Base-by-base conservation (phyloP, 164 flowering plant species). In the Piper betle region DNA sequence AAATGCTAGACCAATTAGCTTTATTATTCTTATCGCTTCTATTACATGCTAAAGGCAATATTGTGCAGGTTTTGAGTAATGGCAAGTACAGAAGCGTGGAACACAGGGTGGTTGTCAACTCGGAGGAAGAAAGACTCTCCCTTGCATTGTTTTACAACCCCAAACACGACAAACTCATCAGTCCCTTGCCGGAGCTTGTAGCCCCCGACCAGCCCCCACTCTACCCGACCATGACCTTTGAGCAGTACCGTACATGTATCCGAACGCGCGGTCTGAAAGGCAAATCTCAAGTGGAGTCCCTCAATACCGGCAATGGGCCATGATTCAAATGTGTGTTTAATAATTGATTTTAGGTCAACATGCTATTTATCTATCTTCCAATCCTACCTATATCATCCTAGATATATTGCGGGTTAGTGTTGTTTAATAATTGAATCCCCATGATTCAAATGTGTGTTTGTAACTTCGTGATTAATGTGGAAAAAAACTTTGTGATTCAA, bases 131-230 rank as follows among this genome's bases (percentile, higher is more conserved):
- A 37, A 64, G 94, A 0, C 71, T 83, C 4, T 89, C 96, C 0
- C 68, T 86, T 0, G 94, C 96, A 5, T 77, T 83, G 53, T 89
- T 89, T 77, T 86, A 81, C 65, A 89, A 89, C 62, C 96, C 96
- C 0, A 81, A 67, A 67, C 65, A 84, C 25, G 87, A 84, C 63
- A 6, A 78, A 17, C 71, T 37, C 0, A 74, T 87, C 8, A 55
- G 72, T 61, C 95, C 97, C 0, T 70, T 72, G 4, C 70, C 79
- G 64, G 73, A 81, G 61, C 80, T 87, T 0, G 77, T 85, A 41
- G 72, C 76, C 5, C 66, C 73, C 19, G 77, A 75, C 4, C 48
- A 63, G 2, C 91, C 91, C 0, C 74, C 88, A 0, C 59, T 68
- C 5, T 90, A 81, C 62, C 46, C 53, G 20, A 69, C 92, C 2